Conservation (phyloP, 345 rosid genomes). For the Melaleuca quinquenervia region DNA sequence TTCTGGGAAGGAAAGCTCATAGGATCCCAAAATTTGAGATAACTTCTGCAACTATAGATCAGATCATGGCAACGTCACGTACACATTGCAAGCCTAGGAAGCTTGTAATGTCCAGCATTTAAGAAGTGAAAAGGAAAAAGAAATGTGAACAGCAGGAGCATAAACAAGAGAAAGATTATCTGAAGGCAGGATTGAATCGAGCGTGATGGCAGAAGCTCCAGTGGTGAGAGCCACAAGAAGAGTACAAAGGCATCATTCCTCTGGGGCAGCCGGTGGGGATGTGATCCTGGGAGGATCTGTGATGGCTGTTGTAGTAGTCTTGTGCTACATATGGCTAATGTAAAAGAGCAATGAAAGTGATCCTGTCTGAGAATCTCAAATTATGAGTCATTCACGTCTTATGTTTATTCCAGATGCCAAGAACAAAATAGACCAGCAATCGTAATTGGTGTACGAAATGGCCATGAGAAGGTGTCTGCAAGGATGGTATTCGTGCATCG, state of each 20-base stretch:
- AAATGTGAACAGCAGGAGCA: too few relatives aligned
- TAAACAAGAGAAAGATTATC: too few relatives aligned
- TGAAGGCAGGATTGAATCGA: neutral
- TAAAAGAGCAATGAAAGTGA: neutral
- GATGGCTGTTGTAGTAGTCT: constrained; percentile 10
- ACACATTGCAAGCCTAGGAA: too few relatives aligned
- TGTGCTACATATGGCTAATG: constrained; percentile 23
- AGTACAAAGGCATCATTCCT: constrained; percentile 11
- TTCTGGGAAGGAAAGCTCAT: too few relatives aligned
- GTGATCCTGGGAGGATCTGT: constrained; percentile 26
- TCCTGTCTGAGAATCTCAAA: neutral
- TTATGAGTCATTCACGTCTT: neutral
- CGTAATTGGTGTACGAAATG: neutral
- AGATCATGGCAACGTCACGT: too few relatives aligned
- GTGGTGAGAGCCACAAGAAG: constrained; percentile 2
- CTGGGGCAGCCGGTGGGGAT: constrained; percentile 14
- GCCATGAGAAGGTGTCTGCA: neutral
- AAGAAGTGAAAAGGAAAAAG: too few relatives aligned
- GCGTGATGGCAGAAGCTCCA: neutral
- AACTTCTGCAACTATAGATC: too few relatives aligned
- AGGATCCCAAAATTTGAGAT: too few relatives aligned
- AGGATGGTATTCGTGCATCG: neutral
- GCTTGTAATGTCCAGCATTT: too few relatives aligned
- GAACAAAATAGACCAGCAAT: neutral
- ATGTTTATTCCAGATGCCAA: neutral